Conservation (phyloP, 2,329 filamentous ascomycete genomes). For the Plectosphaerella cucumerina region DNA sequence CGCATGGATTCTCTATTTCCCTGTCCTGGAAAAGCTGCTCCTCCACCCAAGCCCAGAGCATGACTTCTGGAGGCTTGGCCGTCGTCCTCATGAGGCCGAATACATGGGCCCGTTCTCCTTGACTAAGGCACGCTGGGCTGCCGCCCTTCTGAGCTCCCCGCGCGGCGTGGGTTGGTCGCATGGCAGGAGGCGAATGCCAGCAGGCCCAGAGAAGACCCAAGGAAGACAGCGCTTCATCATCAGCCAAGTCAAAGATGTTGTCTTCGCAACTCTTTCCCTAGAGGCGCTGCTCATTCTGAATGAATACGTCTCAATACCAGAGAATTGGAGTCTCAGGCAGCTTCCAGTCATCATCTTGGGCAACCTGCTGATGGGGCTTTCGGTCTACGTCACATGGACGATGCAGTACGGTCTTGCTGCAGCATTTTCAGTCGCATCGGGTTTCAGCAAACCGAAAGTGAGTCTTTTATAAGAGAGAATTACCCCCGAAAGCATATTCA, state of each 20-base stretch:
- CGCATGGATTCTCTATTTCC: neutral
- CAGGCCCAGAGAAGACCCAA: neutral
- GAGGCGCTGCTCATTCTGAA: neutral
- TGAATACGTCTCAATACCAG: neutral
- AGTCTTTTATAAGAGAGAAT: neutral
- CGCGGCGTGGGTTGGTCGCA: neutral
- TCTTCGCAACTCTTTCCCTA: neutral
- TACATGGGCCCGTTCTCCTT: neutral
- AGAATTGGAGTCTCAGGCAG: neutral
- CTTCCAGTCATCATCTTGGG: neutral
- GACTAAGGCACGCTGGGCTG: neutral
- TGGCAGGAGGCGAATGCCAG: neutral
- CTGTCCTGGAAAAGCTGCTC: neutral
- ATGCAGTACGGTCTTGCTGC: neutral
- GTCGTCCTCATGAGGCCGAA: neutral
- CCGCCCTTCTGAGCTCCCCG: neutral
- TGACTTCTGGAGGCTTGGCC: neutral
- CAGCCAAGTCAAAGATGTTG: neutral
- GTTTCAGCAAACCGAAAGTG: neutral
- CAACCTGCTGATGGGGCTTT: neutral
- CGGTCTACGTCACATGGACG: neutral
- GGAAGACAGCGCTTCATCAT: neutral
- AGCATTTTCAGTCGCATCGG: neutral
- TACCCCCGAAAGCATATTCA: too few species aligned
- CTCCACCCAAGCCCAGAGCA: neutral